Evolutionary conservation across 2,329 filamentous ascomycete species (phyloP).

Genomic region (Orbilia brochopaga): DNA sequence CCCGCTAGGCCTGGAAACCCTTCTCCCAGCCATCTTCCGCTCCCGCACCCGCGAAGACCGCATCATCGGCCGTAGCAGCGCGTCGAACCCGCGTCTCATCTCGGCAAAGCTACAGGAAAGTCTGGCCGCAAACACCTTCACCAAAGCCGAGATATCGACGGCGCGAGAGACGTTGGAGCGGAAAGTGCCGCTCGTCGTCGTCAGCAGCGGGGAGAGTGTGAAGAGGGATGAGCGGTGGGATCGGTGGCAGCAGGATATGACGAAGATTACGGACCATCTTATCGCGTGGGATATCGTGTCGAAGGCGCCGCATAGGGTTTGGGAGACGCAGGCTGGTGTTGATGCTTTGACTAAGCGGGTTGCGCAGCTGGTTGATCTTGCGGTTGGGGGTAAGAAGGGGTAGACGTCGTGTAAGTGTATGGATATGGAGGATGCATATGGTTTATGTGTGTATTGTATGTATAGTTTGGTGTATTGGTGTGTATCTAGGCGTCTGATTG

Average conservation of each 20-base stretch:
- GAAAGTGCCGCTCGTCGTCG: constrained; percentile 76
- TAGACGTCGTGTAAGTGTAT: no score
- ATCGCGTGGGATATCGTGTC: constrained; percentile 85
- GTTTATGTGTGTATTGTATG: no score
- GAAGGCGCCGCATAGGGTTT: constrained; percentile 83
- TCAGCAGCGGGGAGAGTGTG: constrained; percentile 79
- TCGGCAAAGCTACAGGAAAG: constrained; percentile 93
- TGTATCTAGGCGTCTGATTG: no score
- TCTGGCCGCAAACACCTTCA: constrained; percentile 81
- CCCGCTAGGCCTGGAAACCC: constrained; percentile 81
- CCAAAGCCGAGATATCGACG: constrained; percentile 78
- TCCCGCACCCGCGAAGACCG: constrained; percentile 82
- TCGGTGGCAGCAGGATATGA: constrained; percentile 82
- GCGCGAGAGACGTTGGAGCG: constrained; percentile 78
- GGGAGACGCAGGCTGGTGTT: constrained; percentile 75
- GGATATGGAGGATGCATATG: no score
- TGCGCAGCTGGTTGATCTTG: constrained; percentile 66
- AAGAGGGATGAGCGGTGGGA: constrained; percentile 75
- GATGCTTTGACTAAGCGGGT: constrained; percentile 79
- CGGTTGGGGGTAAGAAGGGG: neutral
- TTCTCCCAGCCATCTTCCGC: constrained; percentile 79
- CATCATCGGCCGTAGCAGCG: constrained; percentile 78
- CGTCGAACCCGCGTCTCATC: constrained; percentile 81
- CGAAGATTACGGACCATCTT: constrained; percentile 77
- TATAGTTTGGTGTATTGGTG: no score